Evolutionary conservation across 345 rosid genomes (phyloP).

Genomic region (Dipteronia sinensis): DNA sequence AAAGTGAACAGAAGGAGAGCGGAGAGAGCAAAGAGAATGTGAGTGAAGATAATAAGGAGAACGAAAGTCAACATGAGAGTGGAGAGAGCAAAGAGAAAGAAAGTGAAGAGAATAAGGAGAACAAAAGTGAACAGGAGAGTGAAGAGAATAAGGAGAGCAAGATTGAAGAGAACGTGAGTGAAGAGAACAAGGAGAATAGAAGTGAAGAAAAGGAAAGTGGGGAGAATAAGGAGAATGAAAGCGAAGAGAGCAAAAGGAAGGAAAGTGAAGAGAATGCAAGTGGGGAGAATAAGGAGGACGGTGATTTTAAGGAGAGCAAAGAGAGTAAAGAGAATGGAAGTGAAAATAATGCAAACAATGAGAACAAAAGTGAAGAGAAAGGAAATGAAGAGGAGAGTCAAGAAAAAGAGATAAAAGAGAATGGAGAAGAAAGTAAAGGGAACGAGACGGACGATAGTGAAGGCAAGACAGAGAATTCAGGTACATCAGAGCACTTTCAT

Average conservation of each 20-base stretch:
- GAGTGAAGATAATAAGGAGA: not conserved
- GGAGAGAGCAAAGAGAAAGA: slow-evolving; percentile 25
- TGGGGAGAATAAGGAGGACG: not conserved
- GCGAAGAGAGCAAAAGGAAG: not conserved
- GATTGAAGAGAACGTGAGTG: not conserved
- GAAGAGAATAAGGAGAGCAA: slow-evolving; percentile 23
- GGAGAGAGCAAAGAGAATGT: slow-evolving; percentile 22
- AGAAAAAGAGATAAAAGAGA: not conserved
- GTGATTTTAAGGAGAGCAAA: not conserved
- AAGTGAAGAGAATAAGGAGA: slow-evolving; percentile 5
- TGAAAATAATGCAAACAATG: not conserved
- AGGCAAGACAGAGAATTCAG: slow-evolving; percentile 28
- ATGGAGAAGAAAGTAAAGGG: slow-evolving; percentile 11
- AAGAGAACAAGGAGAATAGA: not conserved
- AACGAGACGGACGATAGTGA: slow-evolving; percentile 3
- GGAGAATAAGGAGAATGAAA: not conserved
- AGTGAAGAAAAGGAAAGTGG: not conserved
- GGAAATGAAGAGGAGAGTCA: slow-evolving; percentile 5
- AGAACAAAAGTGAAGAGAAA: not conserved
- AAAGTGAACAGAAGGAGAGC: not conserved
- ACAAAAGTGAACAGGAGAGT: slow-evolving; percentile 2
- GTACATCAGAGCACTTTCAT: slow-evolving; percentile 35
- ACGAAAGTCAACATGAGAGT: slow-evolving; percentile 7
- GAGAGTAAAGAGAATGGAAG: not conserved
- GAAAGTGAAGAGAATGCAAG: not conserved